These are phyloP conservation scores for Fusarium albosuccineum DNA, from an alignment of 2,329 filamentous ascomycete genomes.

Conservation along the genomic window DNA sequence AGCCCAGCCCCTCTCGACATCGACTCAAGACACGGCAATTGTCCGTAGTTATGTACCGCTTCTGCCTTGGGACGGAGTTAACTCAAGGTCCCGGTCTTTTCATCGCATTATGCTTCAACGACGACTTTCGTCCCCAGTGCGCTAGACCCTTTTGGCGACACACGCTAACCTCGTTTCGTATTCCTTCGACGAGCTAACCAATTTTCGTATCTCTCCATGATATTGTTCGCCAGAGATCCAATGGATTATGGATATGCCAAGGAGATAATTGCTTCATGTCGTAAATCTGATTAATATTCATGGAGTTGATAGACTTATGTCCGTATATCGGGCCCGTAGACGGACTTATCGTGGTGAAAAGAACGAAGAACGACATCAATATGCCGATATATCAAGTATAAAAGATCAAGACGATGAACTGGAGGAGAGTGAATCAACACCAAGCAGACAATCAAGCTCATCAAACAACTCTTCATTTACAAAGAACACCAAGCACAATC, in stretches of 20 bases:
- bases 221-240: background rate
- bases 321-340: background rate
- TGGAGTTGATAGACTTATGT: constrained; percentile 1
- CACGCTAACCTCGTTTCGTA: constrained; percentile 24
- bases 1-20: too few species aligned
- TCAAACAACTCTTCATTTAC: background rate
- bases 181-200: constrained; percentile 16
- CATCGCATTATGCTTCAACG: background rate
- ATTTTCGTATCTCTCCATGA: constrained; percentile 15
- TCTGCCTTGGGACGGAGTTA: too few species aligned
- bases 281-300: background rate
- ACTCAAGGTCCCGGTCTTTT: too few species aligned
- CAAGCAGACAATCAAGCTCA: background rate
- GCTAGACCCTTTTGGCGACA: background rate
- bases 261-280: background rate
- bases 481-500: background rate
- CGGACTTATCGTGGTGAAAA: background rate
- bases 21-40: too few species aligned
- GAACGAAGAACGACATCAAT: too few species aligned
- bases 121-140: background rate
- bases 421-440: background rate
- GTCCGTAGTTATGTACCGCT: too few species aligned
- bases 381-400: background rate
- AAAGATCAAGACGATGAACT: background rate
- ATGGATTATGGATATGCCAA: background rate